Conservation (phyloP, 1,284 basidiomycete species). For the Acaromyces ingoldii region DNA sequence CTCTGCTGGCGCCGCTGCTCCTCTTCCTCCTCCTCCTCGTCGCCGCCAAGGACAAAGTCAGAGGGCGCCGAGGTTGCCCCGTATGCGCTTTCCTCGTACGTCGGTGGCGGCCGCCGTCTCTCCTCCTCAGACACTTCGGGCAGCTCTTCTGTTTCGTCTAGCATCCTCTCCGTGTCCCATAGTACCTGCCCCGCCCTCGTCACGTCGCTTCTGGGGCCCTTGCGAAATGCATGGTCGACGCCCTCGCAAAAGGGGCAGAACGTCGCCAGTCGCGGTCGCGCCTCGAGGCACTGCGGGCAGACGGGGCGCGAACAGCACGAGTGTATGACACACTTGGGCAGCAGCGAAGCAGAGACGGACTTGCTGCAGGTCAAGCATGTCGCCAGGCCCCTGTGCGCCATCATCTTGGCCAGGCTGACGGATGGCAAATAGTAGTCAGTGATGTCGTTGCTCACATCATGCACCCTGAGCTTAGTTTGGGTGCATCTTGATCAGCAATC, state of each 20-base stretch:
- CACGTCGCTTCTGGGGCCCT: constrained; percentile 25
- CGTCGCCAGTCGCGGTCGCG: constrained; percentile 19
- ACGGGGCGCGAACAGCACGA: constrained; percentile 22
- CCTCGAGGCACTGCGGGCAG: constrained; percentile 15
- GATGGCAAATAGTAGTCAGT: too few relatives aligned
- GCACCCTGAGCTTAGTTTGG: too few relatives aligned
- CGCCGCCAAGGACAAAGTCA: constrained; percentile 16
- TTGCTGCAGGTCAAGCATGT: not conserved
- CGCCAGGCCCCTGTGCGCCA: too few relatives aligned
- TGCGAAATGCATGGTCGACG: constrained; percentile 21
- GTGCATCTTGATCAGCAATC: too few relatives aligned
- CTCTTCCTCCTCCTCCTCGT: not conserved
- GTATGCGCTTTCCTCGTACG: not conserved
- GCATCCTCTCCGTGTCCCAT: constrained; percentile 14
- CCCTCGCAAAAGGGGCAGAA: constrained; percentile 35
- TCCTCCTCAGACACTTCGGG: too few relatives aligned
- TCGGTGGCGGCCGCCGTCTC: not conserved
- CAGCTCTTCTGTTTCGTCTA: constrained; percentile 1
- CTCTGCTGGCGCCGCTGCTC: not conserved
- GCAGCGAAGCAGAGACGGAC: not conserved
- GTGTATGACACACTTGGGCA: constrained; percentile 11
- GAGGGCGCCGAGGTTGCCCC: too few relatives aligned
- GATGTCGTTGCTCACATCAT: too few relatives aligned
- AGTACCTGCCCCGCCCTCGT: constrained; percentile 22
- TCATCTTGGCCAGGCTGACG: too few relatives aligned